A percentile compares a stretch with the other conserved stretches of the same genome.
phyloP scores from a whole-genome alignment of 768 basidiomycete genomes.

The Stropharia rugosoannulata region DNA sequence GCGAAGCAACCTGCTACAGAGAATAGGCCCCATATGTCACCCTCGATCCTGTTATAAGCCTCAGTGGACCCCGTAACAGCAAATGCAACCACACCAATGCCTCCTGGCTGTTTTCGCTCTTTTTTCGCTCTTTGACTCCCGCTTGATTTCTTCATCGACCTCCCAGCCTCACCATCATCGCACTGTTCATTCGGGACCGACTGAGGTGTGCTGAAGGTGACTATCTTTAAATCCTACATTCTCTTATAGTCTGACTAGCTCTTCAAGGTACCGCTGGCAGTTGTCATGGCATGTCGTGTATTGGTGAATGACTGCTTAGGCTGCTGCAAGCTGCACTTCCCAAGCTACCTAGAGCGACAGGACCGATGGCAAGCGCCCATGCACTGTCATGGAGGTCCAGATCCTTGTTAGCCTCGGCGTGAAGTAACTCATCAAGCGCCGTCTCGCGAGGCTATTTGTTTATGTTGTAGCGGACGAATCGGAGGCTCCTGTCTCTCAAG shows the following conservation, averaged over 20 bases:
- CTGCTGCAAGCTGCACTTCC: slow-evolving; percentile 39
- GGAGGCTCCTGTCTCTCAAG: slow-evolving; percentile 26
- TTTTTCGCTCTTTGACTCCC: slow-evolving; percentile 84
- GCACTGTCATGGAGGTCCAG: slow-evolving; percentile 43
- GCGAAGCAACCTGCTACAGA: slow-evolving; percentile 35
- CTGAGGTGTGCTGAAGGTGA: slow-evolving; percentile 34
- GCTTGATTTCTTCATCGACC: slow-evolving; percentile 46
- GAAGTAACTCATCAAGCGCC: slow-evolving; percentile 48
- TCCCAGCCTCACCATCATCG: slow-evolving; percentile 43
- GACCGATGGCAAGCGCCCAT: slow-evolving; percentile 18
- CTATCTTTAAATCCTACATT: slow-evolving; percentile 6
- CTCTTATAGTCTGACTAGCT: slow-evolving; percentile 2
- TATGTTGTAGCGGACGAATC: slow-evolving; percentile 34
- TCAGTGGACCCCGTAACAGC: slow-evolving; percentile 18
- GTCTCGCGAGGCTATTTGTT: slow-evolving; percentile 58
- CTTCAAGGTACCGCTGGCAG: slow-evolving; percentile 25
- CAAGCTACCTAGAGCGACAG: slow-evolving; percentile 4
- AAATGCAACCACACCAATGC: slow-evolving; percentile 53
- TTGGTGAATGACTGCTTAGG: slow-evolving; percentile 48
- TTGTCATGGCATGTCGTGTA: slow-evolving; percentile 41
- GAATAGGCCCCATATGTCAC: slow-evolving; percentile 28
- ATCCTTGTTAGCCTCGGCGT: slow-evolving; percentile 52
- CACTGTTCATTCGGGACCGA: slow-evolving; percentile 33
- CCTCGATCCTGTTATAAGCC: slow-evolving; percentile 5
- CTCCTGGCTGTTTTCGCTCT: slow-evolving; percentile 81